Evolutionary conservation across 176 grass and related monocot species (phyloP).

Genomic region (Cymbopogon citratus): DNA sequence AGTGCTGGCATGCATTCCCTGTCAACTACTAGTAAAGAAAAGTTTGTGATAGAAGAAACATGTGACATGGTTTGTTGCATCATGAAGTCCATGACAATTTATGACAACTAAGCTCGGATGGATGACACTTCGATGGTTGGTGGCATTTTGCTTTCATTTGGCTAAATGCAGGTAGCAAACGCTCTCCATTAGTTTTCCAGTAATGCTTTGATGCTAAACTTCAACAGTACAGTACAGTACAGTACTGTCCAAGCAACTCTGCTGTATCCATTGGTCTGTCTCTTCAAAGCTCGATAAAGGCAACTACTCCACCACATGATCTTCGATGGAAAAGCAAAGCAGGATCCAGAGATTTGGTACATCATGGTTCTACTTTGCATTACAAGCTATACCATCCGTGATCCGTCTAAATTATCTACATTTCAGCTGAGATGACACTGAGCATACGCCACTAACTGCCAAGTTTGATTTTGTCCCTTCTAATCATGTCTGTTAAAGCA

Average conservation of each 20-base stretch:
- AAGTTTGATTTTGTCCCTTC: slow-evolving; percentile 1
- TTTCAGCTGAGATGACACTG: not conserved
- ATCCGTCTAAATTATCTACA: not conserved
- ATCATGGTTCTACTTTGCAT: slow-evolving; percentile 6
- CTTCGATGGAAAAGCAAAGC: not conserved
- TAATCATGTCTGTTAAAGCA: slow-evolving; percentile 17
- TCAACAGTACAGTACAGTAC: slow-evolving; percentile 8
- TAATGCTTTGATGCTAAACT: slow-evolving; percentile 22
- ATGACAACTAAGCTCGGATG: slow-evolving; percentile 2
- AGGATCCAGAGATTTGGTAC: not conserved
- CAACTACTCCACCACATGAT: not conserved
- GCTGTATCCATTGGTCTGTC: not conserved
- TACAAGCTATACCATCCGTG: not conserved
- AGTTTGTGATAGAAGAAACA: not conserved
- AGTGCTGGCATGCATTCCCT: not conserved
- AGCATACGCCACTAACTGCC: not conserved
- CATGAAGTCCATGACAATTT: slow-evolving; percentile 5
- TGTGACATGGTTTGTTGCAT: not conserved
- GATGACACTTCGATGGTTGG: slow-evolving; percentile 13
- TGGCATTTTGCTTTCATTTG: slow-evolving; percentile 31
- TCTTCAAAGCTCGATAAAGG: slow-evolving; percentile 8
- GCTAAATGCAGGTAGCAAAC: slow-evolving; percentile 32
- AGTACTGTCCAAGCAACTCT: slow-evolving; percentile 12
- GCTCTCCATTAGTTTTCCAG: not conserved
- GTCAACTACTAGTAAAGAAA: not conserved